Evolutionary conservation across 2,329 filamentous ascomycete genomes (phyloP).

Genomic region (Colletotrichum camelliae): DNA sequence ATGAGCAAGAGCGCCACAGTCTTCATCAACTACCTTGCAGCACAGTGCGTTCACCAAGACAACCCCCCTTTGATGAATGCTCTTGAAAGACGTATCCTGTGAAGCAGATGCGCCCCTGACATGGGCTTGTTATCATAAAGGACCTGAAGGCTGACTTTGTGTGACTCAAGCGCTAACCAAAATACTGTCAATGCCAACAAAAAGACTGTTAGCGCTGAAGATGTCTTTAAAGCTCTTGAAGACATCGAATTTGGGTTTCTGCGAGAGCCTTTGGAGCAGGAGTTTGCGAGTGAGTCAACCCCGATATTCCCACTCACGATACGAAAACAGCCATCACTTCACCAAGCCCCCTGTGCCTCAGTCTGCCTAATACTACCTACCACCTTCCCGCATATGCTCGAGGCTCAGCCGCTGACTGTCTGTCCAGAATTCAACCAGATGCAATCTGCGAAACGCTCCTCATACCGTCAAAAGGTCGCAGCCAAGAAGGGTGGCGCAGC

Average conservation of each 20-base stretch:
- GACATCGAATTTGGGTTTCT: conserved; percentile 80
- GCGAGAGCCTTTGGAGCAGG: conserved; percentile 70
- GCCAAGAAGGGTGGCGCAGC: conserved; percentile 59
- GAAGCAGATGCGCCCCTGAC: not conserved
- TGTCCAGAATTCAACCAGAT: conserved; percentile 71
- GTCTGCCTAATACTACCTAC: not conserved
- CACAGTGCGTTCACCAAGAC: conserved; percentile 61
- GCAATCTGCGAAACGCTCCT: conserved; percentile 76
- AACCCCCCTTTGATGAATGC: not conserved
- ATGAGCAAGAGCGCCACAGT: conserved; percentile 83
- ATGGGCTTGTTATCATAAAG: not conserved
- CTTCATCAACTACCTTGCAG: conserved; percentile 81
- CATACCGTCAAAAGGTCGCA: conserved; percentile 72
- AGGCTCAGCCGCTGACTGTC: not conserved
- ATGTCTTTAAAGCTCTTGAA: conserved; percentile 80
- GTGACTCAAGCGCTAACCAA: conserved; percentile 69
- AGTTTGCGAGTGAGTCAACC: conserved; percentile 70
- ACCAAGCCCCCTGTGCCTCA: too few species aligned
- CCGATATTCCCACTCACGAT: too few species aligned
- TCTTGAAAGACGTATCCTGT: not conserved
- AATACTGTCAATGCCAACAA: conserved; percentile 70
- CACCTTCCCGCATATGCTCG: not conserved
- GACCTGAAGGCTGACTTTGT: not conserved
- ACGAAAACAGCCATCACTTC: too few species aligned
- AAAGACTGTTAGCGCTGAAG: conserved; percentile 78